These are phyloP conservation scores for Kewa caespitosa DNA, from an alignment of 179 eudicot species.

Conservation along the genomic window DNA sequence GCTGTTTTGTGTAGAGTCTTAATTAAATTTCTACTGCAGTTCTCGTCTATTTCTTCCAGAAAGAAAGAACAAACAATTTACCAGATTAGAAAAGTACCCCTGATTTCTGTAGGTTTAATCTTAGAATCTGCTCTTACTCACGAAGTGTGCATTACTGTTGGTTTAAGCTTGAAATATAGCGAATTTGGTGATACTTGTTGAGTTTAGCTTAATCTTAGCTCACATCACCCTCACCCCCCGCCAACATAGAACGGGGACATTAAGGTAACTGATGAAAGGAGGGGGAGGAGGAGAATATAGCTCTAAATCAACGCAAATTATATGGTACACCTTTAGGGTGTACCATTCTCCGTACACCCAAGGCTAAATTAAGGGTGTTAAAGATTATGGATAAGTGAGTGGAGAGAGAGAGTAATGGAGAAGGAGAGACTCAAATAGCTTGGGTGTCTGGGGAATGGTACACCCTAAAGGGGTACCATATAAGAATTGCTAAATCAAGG, in stretches of 20 bases:
- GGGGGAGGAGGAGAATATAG: background rate
- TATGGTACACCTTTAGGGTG: no score
- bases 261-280: background rate
- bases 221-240: background rate
- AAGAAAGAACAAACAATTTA: background rate
- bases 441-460: no score
- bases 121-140: no score
- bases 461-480: no score
- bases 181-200: background rate
- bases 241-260: background rate
- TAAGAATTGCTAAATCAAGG: no score
- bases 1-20: background rate
- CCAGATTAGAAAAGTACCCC: background rate
- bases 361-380: no score
- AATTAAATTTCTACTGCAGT: background rate
- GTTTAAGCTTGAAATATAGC: background rate
- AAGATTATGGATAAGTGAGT: no score
- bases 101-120: no score
- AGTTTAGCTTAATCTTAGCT: slow-evolving; percentile 10
- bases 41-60: background rate
- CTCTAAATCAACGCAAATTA: background rate
- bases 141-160: background rate
- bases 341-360: no score
- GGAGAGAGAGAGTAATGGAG: no score
- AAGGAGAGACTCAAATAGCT: no score